Base-by-base conservation (phyloP, 495 filamentous ascomycete species). In the Daldinia loculata region DNA sequence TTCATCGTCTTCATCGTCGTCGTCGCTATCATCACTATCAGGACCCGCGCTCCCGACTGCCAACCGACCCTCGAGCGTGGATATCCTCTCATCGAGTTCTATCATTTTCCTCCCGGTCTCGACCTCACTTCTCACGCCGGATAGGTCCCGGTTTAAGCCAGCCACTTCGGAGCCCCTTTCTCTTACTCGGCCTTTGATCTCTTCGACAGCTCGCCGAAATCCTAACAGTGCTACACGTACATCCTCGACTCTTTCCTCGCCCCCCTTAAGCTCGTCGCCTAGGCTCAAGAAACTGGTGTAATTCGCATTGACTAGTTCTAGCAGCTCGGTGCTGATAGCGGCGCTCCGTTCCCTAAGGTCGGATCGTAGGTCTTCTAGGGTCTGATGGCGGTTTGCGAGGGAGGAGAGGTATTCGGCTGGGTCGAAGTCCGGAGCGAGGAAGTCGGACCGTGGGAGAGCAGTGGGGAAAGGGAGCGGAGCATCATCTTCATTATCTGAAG, bases 261-360 rank as follows among this genome's bases (percentile, higher is more conserved):
- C 96, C 0, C 94, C 94, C 55, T 88, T 88, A 41, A 99, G 80
- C 74, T 92, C 91, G 30, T 85, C 88, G 0, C 96, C 95, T 0
- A 99, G 80, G 5, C 88, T 89, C 2, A 99, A 77, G 71, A 98
- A 98, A 70, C 95, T 92, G 43, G 91, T 88, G 77, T 98, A 98
- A 78, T 98, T 94, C 32, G 90, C 85, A 76, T 98, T 98, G 67
- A 99, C 94, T 1, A 98, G 87, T 77, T 97, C 94, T 4, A 98
- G 84, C 8, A 99, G 83, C 77, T 99, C 95, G 61, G 89, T 89
- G 67, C 87, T 89, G 55, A 98, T 87, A 17, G 89, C 83, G 68
- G 91, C 87, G 63, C 88, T 89, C 26, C 95, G 86, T 50, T 90
- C 84, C 15, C 93, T 89, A 4, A 99, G 84, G 71, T 99, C 96